Evolutionary conservation across 108 stramenopile genomes (phyloP), one percentile per base, ranked within the genome.

Genomic region (Conticribra guillardii): DNA sequence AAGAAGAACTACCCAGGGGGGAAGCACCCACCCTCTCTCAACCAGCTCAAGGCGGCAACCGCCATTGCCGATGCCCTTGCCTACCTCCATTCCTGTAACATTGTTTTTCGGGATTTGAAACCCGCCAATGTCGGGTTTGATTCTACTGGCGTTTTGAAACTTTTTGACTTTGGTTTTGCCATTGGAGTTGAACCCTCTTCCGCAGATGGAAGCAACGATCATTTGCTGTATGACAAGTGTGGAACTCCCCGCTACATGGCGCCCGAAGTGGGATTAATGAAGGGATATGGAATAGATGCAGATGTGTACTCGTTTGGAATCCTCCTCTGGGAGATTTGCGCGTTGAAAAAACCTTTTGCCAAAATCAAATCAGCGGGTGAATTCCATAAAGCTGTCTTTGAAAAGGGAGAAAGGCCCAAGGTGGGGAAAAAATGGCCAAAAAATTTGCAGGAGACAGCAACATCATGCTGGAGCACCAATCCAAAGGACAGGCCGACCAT

Each of bases 91-190:
- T 23, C 71, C 7, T 66, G 82, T 32, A 71, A 71, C 15, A 84
- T 92, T 53, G 62, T 89, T 53, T 92, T 78, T 62, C 82, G 90
- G 23, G 90, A 92, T 52, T 52, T 89, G 57, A 92, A 92, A 64
- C 64, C 64, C 19, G 54, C 26, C 3, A 55, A 26, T 55, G 21
- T 14, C 4, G 14, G 54, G 4, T 64, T 64, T 32, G 63, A 64
- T 64, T 14, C 26, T 32, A 30, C 17, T 51, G 63, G 63, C 28
- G 27, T 27, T 17, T 24, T 64, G 29, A 64, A 67, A 65, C 47
- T 86, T 8, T 86, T 86, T 59, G 85, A 86, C 50, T 84, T 86
- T 75, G 85, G 85, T 4, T 67, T 86, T 48, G 81, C 86, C 49
- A 44, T 68, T 19, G 62, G 28, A 15, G 33, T 87, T 16, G n/a